Conservation (phyloP, 345 rosid genomes). For the Pugionium dolabratum region DNA sequence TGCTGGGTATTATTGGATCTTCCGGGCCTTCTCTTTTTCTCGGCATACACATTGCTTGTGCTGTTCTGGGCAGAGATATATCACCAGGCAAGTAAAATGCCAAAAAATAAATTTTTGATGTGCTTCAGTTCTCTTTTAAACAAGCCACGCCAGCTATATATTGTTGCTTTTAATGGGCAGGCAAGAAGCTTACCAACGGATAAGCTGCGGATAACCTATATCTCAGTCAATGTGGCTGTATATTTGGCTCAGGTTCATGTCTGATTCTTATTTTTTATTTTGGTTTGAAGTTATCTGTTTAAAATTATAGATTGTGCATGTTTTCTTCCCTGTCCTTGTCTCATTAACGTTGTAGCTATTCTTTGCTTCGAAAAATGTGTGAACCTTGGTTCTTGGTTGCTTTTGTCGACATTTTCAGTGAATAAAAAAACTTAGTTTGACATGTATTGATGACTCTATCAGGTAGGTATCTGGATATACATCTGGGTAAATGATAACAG, state of each 20-base stretch:
- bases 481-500: conserved; percentile 85
- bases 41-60: conserved; percentile 87
- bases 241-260: conserved; percentile 76
- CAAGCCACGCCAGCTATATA: neutral
- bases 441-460: conserved; percentile 37
- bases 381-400: neutral
- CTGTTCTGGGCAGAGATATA: conserved; percentile 99
- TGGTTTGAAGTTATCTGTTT: neutral
- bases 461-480: conserved; percentile 85
- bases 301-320: conserved; percentile 7
- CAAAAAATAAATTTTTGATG: neutral
- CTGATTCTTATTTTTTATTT: conserved; percentile 2
- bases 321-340: neutral
- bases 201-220: conserved; percentile 68
- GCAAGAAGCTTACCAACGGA: conserved; percentile 96
- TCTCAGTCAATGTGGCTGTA: conserved; percentile 58
- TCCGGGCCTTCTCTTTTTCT: conserved; percentile 88
- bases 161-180: conserved; percentile 44
- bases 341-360: conserved; percentile 10
- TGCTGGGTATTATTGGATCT: conserved; percentile 70
- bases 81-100: conserved; percentile 72
- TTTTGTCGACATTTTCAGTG: neutral
- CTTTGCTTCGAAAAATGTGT: conserved; percentile 12
- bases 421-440: neutral
- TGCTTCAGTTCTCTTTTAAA: neutral